Base-by-base conservation (phyloP, 208 protist genomes). In the Porcisia hertigi region DNA sequence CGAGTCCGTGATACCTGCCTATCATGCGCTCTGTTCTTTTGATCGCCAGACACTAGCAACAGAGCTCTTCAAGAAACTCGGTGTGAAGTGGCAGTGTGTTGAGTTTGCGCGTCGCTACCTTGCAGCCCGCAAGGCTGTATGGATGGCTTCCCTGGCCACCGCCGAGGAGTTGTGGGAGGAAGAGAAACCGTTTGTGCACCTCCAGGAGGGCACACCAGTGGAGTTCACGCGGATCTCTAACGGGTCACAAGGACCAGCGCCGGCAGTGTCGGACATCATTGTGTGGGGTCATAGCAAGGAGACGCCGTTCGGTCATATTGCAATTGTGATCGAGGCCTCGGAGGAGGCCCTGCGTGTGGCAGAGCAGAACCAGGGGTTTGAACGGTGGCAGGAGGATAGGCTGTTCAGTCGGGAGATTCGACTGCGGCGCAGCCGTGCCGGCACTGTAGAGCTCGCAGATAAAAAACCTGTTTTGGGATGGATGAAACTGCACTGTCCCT, bases 91-190 rank as follows among this genome's bases (percentile, higher is more conserved):
- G 87, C 81, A 92, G 43, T 87, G 82, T 70, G 82, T 93, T 14
- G 89, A 96, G 83, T 92, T 93, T 69, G 92, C 83, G 39, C 87
- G 88, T 16, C 82, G 92, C 55, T 94, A 94, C 76, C 65, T 94
- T n/a, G 88, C 80, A 25, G 80, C 83, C 23, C 83, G 80, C 64
- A 93, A 92, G 77, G 87, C 76, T n/a, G 81, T 96, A 3, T 93
- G 90, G 87, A 71, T 94, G 65, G 58, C 79, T 49, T 85, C 81
- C 8, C 63, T 92, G 41, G 81, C 83, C 16, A 90, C 82, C 6
- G 85, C 87, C 18, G 86, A 88, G 76, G 87, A 91, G 41, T n/a
- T 88, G 5, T 93, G 86, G 89, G 70, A 70, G 18, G 45, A 73
- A 30, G 34, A 86, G 36, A 62, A 81, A 54, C 64, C 84, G 47